Evolutionary conservation across 208 protist genomes (phyloP), one percentile per base, ranked within the genome.

Genomic region (Wallacemonas collosoma): DNA sequence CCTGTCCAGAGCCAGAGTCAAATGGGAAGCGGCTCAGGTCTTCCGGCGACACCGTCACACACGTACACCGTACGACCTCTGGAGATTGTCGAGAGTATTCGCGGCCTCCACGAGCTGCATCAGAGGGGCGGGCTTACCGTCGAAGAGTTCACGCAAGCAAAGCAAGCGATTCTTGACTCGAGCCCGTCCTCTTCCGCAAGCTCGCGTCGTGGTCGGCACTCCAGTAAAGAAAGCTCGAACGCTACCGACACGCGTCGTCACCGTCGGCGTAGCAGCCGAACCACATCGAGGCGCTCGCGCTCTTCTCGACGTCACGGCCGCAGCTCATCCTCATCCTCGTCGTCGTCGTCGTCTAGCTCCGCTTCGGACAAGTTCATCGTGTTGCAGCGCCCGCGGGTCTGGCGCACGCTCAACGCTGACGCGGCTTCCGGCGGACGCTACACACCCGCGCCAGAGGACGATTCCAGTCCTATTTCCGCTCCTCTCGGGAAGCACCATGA

Each of bases 71-170:
- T 65, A 36, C 77, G 74, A 26, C 81, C 82, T 36, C 73, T 86
- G 72, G 79, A 86, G 39, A 82, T 95, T 47, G 72, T 85, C 35
- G 79, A 93, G 71, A 85, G 80, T 61, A 93, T 95, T 45, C 75
- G 77, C n/a, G 73, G 71, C 6, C 73, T 93, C 44, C 87, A 95
- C 51, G 81, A 91, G 67, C 77, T 95, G 47, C 80, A 86, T 47
- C 80, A 90, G 68, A 58, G 68, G 3, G 90, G 90, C 60, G 85
- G 82, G 7, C 85, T 95, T 69, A 95, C 85, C 0, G 39, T 71
- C 41, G 83, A 90, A 53, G 87, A 95, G 79, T 95, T 95, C 48
- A 76, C 79, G 2, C 83, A 89, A 50, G 87, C 87, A 1, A 95
- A 95, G 77, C 87, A 91, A 73, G 76, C 78, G n/a, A 76, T 95